Evolutionary conservation across 2,329 filamentous ascomycete species (phyloP), one percentile per base, ranked within the genome.

Genomic region (Colletotrichum tropicicola): DNA sequence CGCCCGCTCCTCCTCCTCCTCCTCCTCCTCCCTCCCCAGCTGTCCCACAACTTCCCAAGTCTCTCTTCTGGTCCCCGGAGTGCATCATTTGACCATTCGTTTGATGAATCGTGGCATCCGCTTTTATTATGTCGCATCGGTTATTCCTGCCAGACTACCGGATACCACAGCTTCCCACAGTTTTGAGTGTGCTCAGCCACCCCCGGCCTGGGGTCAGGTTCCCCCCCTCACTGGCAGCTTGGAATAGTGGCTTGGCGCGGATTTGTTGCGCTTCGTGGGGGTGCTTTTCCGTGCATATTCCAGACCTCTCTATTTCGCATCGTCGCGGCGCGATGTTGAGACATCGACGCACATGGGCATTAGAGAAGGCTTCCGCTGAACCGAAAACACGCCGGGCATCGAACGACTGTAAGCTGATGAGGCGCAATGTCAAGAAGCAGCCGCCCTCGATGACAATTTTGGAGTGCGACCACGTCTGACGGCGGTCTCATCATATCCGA

Each of bases 171-270:
- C 23, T n/a, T 12, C 3, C 61, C 58, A 61, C 49, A 23, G 8
- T 61, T 61, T 61, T 23, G 35, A 23, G 48, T 51, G 37, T 65
- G 57, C 61, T 56, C 57, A 65, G 57, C 61, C 61, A 61, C 49
- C 49, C 57, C 57, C 57, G 32, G 56, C 17, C 49, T 61, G 35
- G 49, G 37, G 57, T 51, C 17, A 4, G 6, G 4, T 41, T 12
- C 23, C 51, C 48, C 37, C 23, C 30, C 28, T 13, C 27, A 21
- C 19, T 4, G 17, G 28, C 15, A 44, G 28, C 35, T 55, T 12
- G 21, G 45, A 21, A 35, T 45, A 23, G 51, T 25, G 43, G 28
- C 57, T 65, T 65, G 61, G 61, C 61, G n/a, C 49, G 58, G 44
- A 51, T 23, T 51, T 45, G 8, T 49, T 27, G 25, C 25, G 21